Percentiles rank a stretch among this genome's conserved stretches.
phyloP scores from a whole-genome alignment of 2,329 filamentous ascomycete genomes.

The Sporothrix variecibatus region DNA sequence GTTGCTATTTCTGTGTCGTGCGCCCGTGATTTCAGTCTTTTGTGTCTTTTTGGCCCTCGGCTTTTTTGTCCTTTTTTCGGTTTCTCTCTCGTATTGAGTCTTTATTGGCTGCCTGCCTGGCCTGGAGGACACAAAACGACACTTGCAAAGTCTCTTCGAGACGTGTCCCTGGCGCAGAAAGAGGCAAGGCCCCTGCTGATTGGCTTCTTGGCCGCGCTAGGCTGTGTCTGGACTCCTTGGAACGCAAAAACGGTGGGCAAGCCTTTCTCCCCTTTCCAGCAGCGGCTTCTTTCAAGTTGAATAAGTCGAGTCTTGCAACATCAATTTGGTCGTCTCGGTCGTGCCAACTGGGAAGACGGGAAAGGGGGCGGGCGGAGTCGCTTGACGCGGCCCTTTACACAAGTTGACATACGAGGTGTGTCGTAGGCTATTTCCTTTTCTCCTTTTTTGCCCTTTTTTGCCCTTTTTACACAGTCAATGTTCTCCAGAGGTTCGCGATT shows the following conservation, averaged over 20 bases:
- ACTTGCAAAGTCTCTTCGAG: too few relatives aligned
- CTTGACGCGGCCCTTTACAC: conserved; percentile 3
- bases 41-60: not conserved
- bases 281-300: not conserved
- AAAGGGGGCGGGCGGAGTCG: conserved; percentile 9
- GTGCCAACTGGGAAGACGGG: not conserved
- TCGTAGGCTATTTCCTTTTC: not conserved
- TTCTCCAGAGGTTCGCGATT: not conserved
- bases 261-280: not conserved
- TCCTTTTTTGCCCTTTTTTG: not conserved
- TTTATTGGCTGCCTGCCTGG: conserved; percentile 5
- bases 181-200: not conserved
- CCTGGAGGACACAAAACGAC: not conserved
- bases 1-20: not conserved
- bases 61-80: not conserved
- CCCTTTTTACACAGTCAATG: not conserved
- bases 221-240: not conserved
- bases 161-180: not conserved
- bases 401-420: too few relatives aligned
- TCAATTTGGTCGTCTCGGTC: not conserved
- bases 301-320: not conserved
- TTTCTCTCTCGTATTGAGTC: not conserved
- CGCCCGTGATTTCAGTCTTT: not conserved
- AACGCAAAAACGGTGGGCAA: not conserved
- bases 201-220: conserved; percentile 11